Conservation (phyloP, 2,329 filamentous ascomycete genomes). For the Hypoxylon sp. region DNA sequence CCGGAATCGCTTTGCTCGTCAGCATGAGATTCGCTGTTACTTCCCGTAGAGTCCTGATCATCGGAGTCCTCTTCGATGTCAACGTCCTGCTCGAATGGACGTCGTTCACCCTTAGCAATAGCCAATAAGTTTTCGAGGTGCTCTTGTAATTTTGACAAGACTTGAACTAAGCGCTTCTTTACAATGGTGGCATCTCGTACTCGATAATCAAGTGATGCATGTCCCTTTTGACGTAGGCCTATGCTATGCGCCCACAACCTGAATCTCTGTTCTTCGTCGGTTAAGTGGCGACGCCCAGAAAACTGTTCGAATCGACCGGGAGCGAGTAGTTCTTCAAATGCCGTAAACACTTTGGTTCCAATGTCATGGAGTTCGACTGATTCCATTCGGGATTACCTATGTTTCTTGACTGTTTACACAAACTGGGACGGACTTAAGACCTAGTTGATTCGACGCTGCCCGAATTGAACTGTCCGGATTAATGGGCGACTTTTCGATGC, state of each 20-base stretch:
- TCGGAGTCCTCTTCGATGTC: not conserved
- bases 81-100: not conserved
- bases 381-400: not conserved
- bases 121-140: not conserved
- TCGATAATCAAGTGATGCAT: conserved; percentile 45
- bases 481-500: too few relatives aligned
- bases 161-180: conserved; percentile 18
- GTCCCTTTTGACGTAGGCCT: conserved; percentile 35
- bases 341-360: not conserved
- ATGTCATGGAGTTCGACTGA: not conserved
- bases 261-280: conserved; percentile 29
- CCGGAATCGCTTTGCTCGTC: not conserved
- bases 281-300: not conserved
- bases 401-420: not conserved
- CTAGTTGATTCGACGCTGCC: not conserved
- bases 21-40: not conserved
- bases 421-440: not conserved
- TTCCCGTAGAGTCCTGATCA: not conserved
- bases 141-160: not conserved
- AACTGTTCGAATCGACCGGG: not conserved
- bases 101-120: not conserved
- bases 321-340: not conserved
- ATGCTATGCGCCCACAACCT: conserved; percentile 39
- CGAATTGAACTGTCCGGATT: not conserved
- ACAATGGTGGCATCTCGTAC: conserved; percentile 37